These are phyloP conservation scores for Sporobolomyces pararoseus DNA, from an alignment of 768 basidiomycete species.

Conservation along the genomic window DNA sequence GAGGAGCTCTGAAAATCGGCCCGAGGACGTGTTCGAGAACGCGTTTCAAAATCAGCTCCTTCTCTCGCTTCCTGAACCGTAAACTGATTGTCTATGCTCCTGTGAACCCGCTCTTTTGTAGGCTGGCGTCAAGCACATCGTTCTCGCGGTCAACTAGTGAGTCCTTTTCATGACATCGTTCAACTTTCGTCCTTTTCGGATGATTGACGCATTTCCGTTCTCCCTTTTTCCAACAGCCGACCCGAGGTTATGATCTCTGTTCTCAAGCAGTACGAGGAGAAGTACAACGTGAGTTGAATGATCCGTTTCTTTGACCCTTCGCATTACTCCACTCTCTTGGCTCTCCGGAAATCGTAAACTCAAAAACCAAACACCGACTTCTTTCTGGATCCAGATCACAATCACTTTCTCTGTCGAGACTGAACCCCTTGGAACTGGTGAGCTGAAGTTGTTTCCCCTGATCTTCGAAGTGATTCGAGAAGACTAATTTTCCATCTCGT, in stretches of 20 bases:
- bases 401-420: slow-evolving; percentile 55
- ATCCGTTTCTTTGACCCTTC: background rate
- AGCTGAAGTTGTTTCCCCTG: slow-evolving; percentile 25
- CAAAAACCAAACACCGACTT: background rate
- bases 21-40: slow-evolving; percentile 15
- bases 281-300: slow-evolving; percentile 47
- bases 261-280: slow-evolving; percentile 53
- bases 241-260: slow-evolving; percentile 56
- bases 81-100: background rate
- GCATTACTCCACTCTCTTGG: background rate
- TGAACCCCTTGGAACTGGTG: slow-evolving; percentile 55
- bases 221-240: slow-evolving; percentile 43
- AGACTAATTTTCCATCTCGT: too few relatives aligned
- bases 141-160: slow-evolving; percentile 54
- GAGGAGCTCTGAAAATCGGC: background rate
- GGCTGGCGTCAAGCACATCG: slow-evolving; percentile 56
- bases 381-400: slow-evolving; percentile 47
- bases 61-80: background rate
- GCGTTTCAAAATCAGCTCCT: background rate
- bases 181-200: background rate
- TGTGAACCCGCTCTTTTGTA: too few relatives aligned
- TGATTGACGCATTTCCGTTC: background rate
- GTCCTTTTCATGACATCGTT: background rate
- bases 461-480: too few relatives aligned
- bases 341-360: background rate